Conservation (phyloP, 1,284 basidiomycete genomes). For the Microbotryum lychnidis-dioicae region DNA sequence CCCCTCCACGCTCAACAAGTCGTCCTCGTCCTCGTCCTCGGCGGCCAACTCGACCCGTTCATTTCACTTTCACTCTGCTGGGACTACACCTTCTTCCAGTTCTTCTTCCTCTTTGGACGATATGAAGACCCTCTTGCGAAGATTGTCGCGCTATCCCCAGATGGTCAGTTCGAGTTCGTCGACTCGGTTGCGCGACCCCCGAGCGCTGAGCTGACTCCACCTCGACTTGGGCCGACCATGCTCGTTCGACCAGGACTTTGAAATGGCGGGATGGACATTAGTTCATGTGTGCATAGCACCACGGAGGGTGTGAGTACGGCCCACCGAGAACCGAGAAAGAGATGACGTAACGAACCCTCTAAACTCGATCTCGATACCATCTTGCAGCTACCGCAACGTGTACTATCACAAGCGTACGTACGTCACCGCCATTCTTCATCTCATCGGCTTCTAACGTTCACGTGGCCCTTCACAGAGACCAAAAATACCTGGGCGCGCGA, state of each 20-base stretch:
- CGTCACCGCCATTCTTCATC: background rate
- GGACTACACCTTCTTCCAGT: no score
- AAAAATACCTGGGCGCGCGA: constrained; percentile 96
- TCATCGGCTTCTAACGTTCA: background rate
- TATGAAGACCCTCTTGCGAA: constrained; percentile 22
- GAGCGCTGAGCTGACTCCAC: background rate
- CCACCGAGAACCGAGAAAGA: background rate
- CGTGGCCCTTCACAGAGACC: constrained; percentile 56
- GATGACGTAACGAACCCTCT: background rate
- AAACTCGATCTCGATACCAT: background rate
- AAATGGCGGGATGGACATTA: constrained; percentile 85
- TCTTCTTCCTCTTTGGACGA: background rate
- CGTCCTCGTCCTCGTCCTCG: no score
- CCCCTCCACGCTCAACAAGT: no score
- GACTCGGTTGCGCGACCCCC: background rate
- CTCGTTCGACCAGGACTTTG: constrained; percentile 64
- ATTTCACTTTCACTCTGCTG: no score
- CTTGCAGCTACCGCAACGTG: constrained; percentile 61
- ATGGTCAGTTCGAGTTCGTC: constrained; percentile 13
- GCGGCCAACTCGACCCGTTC: no score
- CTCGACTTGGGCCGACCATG: background rate
- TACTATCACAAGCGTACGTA: constrained; percentile 78
- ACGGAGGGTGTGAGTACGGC: constrained; percentile 66
- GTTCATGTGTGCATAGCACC: constrained; percentile 85
- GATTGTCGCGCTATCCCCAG: constrained; percentile 24